Evolutionary conservation across 495 filamentous ascomycete genomes (phyloP).

Genomic region (Aspergillus bridgeri): DNA sequence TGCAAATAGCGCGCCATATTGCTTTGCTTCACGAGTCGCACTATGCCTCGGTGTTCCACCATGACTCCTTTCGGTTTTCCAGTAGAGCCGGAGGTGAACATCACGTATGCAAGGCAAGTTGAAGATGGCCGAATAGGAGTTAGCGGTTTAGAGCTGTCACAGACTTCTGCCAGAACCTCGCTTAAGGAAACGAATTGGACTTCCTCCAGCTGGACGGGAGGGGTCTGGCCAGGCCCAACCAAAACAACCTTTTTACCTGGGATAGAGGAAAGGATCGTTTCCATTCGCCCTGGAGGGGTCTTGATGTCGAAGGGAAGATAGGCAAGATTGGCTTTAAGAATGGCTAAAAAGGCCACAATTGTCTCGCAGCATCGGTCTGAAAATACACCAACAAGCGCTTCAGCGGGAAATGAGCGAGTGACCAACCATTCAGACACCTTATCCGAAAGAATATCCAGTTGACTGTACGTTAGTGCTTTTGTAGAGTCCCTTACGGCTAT

Average conservation of each 20-base stretch:
- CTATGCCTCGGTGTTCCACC: slow-evolving; percentile 52
- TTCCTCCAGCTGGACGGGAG: too few species aligned
- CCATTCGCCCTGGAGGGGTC: not conserved
- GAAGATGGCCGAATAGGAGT: too few species aligned
- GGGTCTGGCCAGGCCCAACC: not conserved
- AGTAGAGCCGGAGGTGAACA: slow-evolving; percentile 75
- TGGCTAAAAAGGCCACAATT: not conserved
- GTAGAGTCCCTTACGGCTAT: too few species aligned
- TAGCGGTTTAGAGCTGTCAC: too few species aligned
- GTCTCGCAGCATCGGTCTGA: too few species aligned
- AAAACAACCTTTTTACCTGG: too few species aligned
- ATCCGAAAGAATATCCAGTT: too few species aligned
- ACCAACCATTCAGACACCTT: not conserved
- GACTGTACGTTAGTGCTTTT: too few species aligned
- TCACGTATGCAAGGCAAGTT: slow-evolving; percentile 56
- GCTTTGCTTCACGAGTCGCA: not conserved
- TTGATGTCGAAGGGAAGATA: not conserved
- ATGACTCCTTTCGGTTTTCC: slow-evolving; percentile 75
- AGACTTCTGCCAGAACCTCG: too few species aligned
- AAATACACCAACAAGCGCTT: not conserved
- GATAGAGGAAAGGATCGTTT: too few species aligned
- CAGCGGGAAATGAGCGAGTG: not conserved
- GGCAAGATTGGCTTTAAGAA: not conserved
- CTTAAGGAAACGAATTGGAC: too few species aligned
- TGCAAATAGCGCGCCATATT: not conserved